Evolutionary conservation across 2,329 filamentous ascomycete genomes (phyloP), one percentile per base, ranked within the genome.

Genomic region (Trichoderma guizhouense): DNA sequence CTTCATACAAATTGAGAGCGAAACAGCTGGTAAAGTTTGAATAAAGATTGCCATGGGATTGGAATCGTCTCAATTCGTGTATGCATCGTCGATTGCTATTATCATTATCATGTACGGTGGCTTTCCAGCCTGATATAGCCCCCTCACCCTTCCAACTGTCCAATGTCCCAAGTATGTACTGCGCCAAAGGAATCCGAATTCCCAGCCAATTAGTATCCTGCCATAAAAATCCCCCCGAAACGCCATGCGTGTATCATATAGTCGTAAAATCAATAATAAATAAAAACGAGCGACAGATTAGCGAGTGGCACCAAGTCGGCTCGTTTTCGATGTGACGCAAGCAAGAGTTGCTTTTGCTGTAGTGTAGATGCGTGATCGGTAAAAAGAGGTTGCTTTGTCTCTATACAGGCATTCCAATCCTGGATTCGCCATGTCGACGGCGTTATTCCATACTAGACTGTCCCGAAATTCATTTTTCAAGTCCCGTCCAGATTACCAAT

Each of bases 241-340:
- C 63, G 68, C 72, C 73, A 71, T 72, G 70, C 67, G 67, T 72
- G 68, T 71, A 71, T 71, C 62, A 39, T 65, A 30, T 63, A 71
- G 30, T 71, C 71, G 30, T 71, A 69, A 32, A n/a, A 34, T 26
- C 39, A 61, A 24, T 14, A 43, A 60, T 30, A 47, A 62, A 69
- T 30, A 15, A 15, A 69, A 69, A 57, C 64, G 53, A 51, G 51
- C 26, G 51, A 47, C 63, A 30, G 14, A 47, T 39, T 15, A 57
- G 51, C 67, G 57, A 57, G n/a, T 30, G 55, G 43, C 32, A 4
- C 53, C 28, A 34, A 36, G 65, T 57, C 32, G 24, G 30, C 36
- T 72, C 71, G 71, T 43, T 39, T 58, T 57, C 34, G 15, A 3
- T 32, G 30, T 36, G 32, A 69, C 18, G 64, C 36, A 43, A 55